Evolutionary conservation across 2,329 filamentous ascomycete genomes (phyloP), one percentile per base, ranked within the genome.

Genomic region (Colletotrichum coccodes): DNA sequence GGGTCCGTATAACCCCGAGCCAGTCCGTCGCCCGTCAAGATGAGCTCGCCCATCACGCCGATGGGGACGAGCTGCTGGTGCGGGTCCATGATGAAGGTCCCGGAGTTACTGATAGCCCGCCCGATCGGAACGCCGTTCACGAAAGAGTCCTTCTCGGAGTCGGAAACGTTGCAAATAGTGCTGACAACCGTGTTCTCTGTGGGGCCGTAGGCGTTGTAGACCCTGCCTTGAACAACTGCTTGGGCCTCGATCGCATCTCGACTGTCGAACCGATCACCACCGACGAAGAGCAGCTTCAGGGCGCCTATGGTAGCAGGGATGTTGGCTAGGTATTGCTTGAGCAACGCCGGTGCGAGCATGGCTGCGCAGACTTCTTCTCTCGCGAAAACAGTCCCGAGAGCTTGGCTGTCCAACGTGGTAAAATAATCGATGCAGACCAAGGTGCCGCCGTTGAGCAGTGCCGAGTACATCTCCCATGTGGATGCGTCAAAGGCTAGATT

Each of bases 331-430:
- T 40, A 64, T 16, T 60, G 57, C 40, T 69, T 71, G n/a, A 72
- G 57, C 14, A 72, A 28, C 1, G 68, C 70, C 1, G 68, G 60
- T 8, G 70, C 28, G n/a, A 71, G 40, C 0, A 80, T 71, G n/a
- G 79, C 77, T 53, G 76, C 77, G 61, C 80, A 78, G 38, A 81
- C 79, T 6, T 75, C 76, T 63, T 81, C 78, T 4, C 75, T 56
- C 28, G 34, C 32, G 49, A 74, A 73, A 26, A 58, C 68, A 53
- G 14, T 67, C 9, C 8, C 34, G 3, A 75, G 68, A 0, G 64
- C 66, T 8, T 46, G 44, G 12, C 18, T 28, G 7, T 74, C 71
- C 0, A 75, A 34, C 0, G 56, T 42, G 2, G 70, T 68, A 18
- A 64, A 30, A 6, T 66, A 56, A 30, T 75, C 73, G 0, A 75